These are phyloP conservation scores for Alectoria sarmentosa DNA, from an alignment of 495 filamentous ascomycete genomes.

Conservation along the genomic window DNA sequence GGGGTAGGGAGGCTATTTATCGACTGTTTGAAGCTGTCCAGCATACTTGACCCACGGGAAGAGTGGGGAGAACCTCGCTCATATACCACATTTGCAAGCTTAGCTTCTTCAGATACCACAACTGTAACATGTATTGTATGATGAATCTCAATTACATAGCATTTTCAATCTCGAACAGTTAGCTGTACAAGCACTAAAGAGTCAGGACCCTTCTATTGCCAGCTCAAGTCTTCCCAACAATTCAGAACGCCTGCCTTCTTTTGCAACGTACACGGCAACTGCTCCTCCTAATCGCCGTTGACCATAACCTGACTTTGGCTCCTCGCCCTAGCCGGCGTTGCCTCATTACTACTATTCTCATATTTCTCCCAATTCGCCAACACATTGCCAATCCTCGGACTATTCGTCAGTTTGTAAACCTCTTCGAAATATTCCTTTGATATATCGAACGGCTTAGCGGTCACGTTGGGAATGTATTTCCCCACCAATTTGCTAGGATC, in stretches of 20 bases:
- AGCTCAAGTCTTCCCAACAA: not conserved
- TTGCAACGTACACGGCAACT: not conserved
- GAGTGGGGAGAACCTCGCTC: no score
- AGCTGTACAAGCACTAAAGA: not conserved
- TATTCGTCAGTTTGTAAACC: slow-evolving; percentile 88
- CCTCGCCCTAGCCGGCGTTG: slow-evolving; percentile 17
- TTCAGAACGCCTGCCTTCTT: not conserved
- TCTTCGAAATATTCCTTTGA: slow-evolving; percentile 99
- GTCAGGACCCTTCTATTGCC: not conserved
- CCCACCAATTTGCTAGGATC: slow-evolving; percentile 93
- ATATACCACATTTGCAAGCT: not conserved
- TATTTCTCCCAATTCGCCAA: slow-evolving; percentile 78
- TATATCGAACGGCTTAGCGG: slow-evolving; percentile 87
- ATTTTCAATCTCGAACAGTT: no score
- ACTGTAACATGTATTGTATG: not conserved
- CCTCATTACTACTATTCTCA: slow-evolving; percentile 41
- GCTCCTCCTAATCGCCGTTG: slow-evolving; percentile 5
- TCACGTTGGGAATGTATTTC: slow-evolving; percentile 99
- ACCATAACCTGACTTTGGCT: slow-evolving; percentile 15
- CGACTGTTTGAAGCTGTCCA: no score
- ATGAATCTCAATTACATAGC: not conserved
- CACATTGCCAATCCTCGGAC: slow-evolving; percentile 82
- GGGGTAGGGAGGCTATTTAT: not conserved
- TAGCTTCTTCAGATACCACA: not conserved
- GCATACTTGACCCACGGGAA: no score